These are phyloP conservation scores for Periglandula ipomoeae DNA, from an alignment of 2,329 filamentous ascomycete genomes.

Conservation along the genomic window DNA sequence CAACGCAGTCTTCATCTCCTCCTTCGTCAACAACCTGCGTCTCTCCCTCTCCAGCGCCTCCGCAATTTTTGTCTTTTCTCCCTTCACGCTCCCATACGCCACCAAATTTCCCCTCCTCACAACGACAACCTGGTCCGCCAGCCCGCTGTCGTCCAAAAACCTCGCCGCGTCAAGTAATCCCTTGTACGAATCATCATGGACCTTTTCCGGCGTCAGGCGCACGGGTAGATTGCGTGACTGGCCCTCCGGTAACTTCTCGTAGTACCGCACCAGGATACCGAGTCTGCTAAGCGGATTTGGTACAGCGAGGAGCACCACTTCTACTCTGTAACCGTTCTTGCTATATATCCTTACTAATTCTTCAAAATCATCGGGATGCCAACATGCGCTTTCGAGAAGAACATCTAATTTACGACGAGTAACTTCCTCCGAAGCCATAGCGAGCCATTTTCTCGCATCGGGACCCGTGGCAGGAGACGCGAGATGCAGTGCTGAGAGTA, in stretches of 20 bases:
- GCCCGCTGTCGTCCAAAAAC: conserved; percentile 24
- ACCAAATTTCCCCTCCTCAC: conserved; percentile 29
- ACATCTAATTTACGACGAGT: conserved; percentile 23
- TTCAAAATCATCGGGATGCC: conserved; percentile 32
- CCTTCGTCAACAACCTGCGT: conserved; percentile 16
- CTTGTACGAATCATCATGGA: conserved; percentile 37
- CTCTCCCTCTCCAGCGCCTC: conserved; percentile 19
- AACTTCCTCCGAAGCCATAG: conserved; percentile 27
- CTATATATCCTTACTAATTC: conserved; percentile 26
- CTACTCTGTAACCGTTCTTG: conserved; percentile 25
- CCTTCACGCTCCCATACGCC: conserved; percentile 16
- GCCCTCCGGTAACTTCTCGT: conserved; percentile 25
- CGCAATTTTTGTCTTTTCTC: conserved; percentile 9
- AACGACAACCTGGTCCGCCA: conserved; percentile 27
- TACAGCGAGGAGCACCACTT: conserved; percentile 33
- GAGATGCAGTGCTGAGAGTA: conserved; percentile 26
- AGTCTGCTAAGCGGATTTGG: conserved; percentile 31
- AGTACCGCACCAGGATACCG: conserved; percentile 32
- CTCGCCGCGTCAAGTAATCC: conserved; percentile 28
- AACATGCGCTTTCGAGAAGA: conserved; percentile 36
- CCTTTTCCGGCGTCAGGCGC: conserved; percentile 31
- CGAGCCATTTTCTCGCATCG: conserved; percentile 36
- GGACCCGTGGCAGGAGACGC: conserved; percentile 29
- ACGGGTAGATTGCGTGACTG: conserved; percentile 25
- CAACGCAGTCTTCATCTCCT: conserved; percentile 17